Base-by-base conservation (phyloP, 2,329 filamentous ascomycete genomes). In the Claviceps cyperi region DNA sequence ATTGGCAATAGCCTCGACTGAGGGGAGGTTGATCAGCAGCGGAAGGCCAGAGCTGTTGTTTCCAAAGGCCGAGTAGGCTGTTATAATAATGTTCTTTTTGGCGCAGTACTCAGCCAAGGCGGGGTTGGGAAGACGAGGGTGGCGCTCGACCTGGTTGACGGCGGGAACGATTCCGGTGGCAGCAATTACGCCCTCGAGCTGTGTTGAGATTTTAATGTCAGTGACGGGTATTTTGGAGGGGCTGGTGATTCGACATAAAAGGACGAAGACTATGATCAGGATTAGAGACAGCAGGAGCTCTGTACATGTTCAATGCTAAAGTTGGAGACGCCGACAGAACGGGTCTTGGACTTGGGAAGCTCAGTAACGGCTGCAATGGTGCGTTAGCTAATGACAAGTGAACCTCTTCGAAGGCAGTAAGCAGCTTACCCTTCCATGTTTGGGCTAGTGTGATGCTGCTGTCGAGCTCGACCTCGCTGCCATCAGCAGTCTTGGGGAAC, bases 321-420 rank as follows among this genome's bases (percentile, higher is more conserved):
- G 73, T 87, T 87, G 64, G 81, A 85, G 55, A 87, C 81, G 61
- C 82, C 83, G 57, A 86, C 78, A 66, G 81, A 78, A 63, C 74
- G 75, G 55, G 76, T 77, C 64, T 83, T 83, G 56, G 68, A 71
- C 56, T 73, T 77, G 53, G 75, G 74, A 15, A 83, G 74, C 65
- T 77, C 68, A 53, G 76, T 76, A 60, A 80, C 59, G 49, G 69
- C 69, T 66, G 40, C 40, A 22, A 22, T 21, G n/a, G 11, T 2
- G 40, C 13, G 22, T 43, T 15, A 43, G 19, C 19, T 2, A 43
- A 5, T 22, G 13, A 24, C 19, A 41, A 22, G 15, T 39, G 5
- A 22, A 28, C 14, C 8, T 15, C 9, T 17, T 17, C 7, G 17
- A 9, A n/a, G 9, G 19, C n/a, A 19, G 9, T 5, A 32, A 19